Conservation (phyloP, 2,329 filamentous ascomycete genomes). For the Ustilaginoidea virens region DNA sequence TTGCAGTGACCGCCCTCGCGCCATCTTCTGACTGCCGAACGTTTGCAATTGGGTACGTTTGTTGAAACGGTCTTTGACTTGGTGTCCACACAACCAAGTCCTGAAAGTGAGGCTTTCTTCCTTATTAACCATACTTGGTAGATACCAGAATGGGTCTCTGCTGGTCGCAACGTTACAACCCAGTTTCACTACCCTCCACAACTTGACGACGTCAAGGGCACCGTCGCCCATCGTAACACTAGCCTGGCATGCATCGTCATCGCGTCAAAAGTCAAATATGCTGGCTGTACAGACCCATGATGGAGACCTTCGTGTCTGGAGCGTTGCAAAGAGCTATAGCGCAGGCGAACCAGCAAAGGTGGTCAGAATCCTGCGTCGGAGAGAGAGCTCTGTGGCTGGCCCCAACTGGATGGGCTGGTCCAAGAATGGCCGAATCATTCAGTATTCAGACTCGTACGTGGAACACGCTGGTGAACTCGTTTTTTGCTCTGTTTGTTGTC, state of each 20-base stretch:
- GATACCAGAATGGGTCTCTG: constrained; percentile 90
- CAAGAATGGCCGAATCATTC: constrained; percentile 90
- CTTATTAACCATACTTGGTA: constrained; percentile 20
- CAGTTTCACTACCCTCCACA: constrained; percentile 86
- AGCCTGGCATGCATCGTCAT: constrained; percentile 91
- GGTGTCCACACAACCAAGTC: neutral
- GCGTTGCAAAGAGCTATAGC: constrained; percentile 68
- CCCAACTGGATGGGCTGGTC: constrained; percentile 98
- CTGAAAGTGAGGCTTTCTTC: neutral
- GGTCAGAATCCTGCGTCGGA: constrained; percentile 70
- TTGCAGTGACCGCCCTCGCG: constrained; percentile 85
- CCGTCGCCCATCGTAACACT: constrained; percentile 80
- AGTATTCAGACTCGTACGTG: constrained; percentile 77
- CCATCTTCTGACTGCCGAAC: constrained; percentile 82
- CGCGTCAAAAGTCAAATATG: constrained; percentile 96
- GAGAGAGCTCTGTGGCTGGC: constrained; percentile 56
- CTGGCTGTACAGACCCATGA: constrained; percentile 83
- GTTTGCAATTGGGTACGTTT: constrained; percentile 77
- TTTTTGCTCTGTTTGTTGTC: no score
- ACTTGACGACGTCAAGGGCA: constrained; percentile 65
- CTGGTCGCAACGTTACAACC: constrained; percentile 81
- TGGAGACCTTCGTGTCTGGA: constrained; percentile 91
- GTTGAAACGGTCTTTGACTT: neutral
- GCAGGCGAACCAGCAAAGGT: constrained; percentile 67
- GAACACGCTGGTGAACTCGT: neutral